Evolutionary conservation across 106 monocot genomes (phyloP).

Genomic region (Cymbidium sinense): DNA sequence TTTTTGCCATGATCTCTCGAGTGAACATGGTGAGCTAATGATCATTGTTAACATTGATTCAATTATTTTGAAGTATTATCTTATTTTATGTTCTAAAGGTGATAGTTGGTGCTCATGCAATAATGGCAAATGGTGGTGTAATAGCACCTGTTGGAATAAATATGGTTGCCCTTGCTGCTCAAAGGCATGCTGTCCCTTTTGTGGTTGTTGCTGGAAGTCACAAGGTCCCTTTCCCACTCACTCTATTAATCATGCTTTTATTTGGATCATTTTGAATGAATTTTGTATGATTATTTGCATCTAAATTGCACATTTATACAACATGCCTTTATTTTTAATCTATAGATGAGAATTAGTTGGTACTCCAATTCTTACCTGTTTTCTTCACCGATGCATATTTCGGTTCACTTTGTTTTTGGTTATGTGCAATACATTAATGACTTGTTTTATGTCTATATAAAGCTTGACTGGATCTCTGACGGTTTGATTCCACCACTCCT

Average conservation of each 20-base stretch:
- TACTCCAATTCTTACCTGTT: not conserved
- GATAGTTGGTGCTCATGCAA: slow-evolving; percentile 98
- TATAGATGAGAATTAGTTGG: not conserved
- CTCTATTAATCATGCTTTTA: not conserved
- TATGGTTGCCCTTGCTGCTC: slow-evolving; percentile 95
- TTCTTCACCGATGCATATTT: not conserved
- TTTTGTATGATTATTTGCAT: not conserved
- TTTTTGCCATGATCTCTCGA: slow-evolving; percentile 98
- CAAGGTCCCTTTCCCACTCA: slow-evolving; percentile 45
- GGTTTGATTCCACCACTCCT: not conserved
- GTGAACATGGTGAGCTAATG: slow-evolving; percentile 75
- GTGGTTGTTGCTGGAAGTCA: slow-evolving; percentile 98
- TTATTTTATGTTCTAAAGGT: slow-evolving; percentile 39
- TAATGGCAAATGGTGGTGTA: slow-evolving; percentile 98
- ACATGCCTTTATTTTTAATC: not conserved
- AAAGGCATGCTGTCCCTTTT: slow-evolving; percentile 98
- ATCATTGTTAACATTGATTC: not conserved
- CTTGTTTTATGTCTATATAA: not conserved
- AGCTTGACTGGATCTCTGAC: not conserved
- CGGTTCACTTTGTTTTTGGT: not conserved
- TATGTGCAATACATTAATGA: not conserved
- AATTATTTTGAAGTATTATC: slow-evolving; percentile 7
- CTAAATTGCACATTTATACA: not conserved
- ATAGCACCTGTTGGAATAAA: slow-evolving; percentile 92
- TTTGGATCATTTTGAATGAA: not conserved